These are phyloP conservation scores for Aspergillus brasiliensis DNA, from an alignment of 2,329 filamentous ascomycete genomes.

Conservation along the genomic window DNA sequence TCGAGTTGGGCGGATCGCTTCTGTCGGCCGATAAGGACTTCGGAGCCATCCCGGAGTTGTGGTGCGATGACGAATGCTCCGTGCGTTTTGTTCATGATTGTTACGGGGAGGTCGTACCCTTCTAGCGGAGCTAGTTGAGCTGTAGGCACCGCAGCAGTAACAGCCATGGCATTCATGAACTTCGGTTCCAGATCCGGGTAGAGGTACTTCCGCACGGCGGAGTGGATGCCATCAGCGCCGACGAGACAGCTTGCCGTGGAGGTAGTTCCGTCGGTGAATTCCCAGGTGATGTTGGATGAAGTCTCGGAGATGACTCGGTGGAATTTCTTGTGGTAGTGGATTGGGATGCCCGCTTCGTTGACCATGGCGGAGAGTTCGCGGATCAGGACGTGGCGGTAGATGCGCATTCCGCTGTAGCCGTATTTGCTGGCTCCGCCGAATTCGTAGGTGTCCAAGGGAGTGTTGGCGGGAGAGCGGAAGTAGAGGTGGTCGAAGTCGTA, in stretches of 20 bases:
- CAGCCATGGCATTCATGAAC: conserved; percentile 54
- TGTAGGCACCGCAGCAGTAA: conserved; percentile 42
- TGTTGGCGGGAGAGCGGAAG: conserved; percentile 45
- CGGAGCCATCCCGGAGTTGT: conserved; percentile 52
- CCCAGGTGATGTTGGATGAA: conserved; percentile 46
- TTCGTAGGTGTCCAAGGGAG: conserved; percentile 44
- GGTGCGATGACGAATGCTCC: conserved; percentile 57
- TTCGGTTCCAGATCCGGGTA: conserved; percentile 52
- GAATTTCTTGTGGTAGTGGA: conserved; percentile 55
- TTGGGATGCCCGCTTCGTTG: conserved; percentile 35
- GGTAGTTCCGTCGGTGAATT: conserved; percentile 51
- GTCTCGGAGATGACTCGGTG: conserved; percentile 46
- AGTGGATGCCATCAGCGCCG: conserved; percentile 64
- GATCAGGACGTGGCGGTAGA: conserved; percentile 58
- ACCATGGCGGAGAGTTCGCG: conserved; percentile 50
- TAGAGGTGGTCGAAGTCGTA: conserved; percentile 56
- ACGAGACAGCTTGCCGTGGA: conserved; percentile 51
- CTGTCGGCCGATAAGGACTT: conserved; percentile 54
- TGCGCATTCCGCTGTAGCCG: conserved; percentile 56
- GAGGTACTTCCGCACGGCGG: conserved; percentile 55
- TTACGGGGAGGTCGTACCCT: conserved; percentile 47
- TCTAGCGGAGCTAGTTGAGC: conserved; percentile 41
- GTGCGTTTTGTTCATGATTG: conserved; percentile 43
- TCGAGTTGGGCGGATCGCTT: conserved; percentile 41
- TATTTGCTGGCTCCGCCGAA: conserved; percentile 54